Evolutionary conservation across 163 green algal species (phyloP).

Genomic region (Chloroidium sp.): DNA sequence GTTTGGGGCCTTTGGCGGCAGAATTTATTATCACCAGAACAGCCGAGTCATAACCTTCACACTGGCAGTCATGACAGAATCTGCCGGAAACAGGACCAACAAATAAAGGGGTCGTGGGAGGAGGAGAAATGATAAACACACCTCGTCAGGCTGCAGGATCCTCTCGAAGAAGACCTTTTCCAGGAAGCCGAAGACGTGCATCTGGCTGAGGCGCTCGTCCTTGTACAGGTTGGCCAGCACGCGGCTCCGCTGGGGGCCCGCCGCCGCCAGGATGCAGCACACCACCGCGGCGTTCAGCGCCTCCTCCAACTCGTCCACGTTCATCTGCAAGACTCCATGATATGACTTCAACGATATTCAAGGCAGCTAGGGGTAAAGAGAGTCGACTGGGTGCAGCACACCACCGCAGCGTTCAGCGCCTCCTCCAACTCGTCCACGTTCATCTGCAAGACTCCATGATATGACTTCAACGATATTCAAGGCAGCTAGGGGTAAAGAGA

Average conservation of each 20-base stretch:
- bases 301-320: constrained; percentile 57
- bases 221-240: constrained; percentile 95
- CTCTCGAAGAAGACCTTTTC: constrained; percentile 93
- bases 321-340: constrained; percentile 14
- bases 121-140: constrained; percentile 12
- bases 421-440: constrained; percentile 57
- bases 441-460: too few species aligned
- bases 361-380: too few species aligned
- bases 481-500: too few species aligned
- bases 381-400: constrained; percentile 80
- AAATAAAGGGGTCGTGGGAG: not conserved
- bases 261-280: constrained; percentile 78
- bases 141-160: constrained; percentile 65
- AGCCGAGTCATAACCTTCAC: too few species aligned
- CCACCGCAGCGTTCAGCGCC: constrained; percentile 70
- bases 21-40: too few species aligned
- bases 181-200: constrained; percentile 71
- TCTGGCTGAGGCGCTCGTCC: constrained; percentile 59
- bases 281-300: constrained; percentile 71
- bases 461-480: not conserved
- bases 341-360: not conserved
- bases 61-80: too few species aligned
- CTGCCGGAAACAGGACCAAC: too few species aligned
- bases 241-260: constrained; percentile 78
- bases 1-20: too few species aligned